Evolutionary conservation across 148 eudicot genomes (phyloP), one percentile per base, ranked within the genome.

Genomic region (Camellia granthamiana): DNA sequence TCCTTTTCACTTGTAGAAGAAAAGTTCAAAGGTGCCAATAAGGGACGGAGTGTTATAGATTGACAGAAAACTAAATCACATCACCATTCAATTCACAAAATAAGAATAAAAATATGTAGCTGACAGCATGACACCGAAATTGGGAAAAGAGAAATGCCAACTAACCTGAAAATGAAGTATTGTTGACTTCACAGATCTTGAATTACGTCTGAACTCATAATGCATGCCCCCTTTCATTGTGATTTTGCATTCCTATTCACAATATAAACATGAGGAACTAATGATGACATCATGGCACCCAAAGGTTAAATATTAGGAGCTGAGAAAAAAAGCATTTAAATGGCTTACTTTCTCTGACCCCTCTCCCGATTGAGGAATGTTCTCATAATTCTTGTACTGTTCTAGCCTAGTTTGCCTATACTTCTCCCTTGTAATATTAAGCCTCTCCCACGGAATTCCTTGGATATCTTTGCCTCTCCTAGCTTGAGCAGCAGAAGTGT

Each of bases 381-480:
- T 94, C 81, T 92, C 98, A 81, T 92, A 94, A 80, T 92, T 92
- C 82, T 85, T 94, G 76, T 94, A 94, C 80, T 92, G 94, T 73
- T 92, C 89, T 65, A 94, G 60, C 75, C 97, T 88, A 54, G 90
- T 92, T 75, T 92, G 90, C 66, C 97, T 88, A 79, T 91, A 94
- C 81, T 90, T 88, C 72, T 94, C 94, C 79, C 97, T 90, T 63
- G 93, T 88, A 52, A 91, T 88, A 83, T 88, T 88, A 56, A 91
- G 92, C 79, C 88, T 85, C 63, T 90, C 92, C 97, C 98, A 94
- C 19, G 97, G 97, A 72, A 94, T 94, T 44, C 97, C 98, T 88
- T 94, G 98, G 78, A 94, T 91, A 80, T 94, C 98, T 86, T 87
- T 87, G 66, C 98, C 98, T 75, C 77, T 80, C 85, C 97, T 87